Percentiles rank a stretch among this genome's conserved stretches.
These are phyloP conservation scores for Malus domestica DNA, from an alignment of 306 rosid species.

Conservation along the genomic window ASM211411v1 NC_041803.1:8295501-8296000, in stretches of 20 bases:
- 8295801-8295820: neutral
- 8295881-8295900: too few relatives aligned
- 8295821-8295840: too few relatives aligned
- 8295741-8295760: neutral
- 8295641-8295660: neutral
- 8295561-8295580: too few relatives aligned
- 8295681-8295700: neutral
- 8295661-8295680: neutral
- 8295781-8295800: neutral
- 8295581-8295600: neutral
- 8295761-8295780: neutral
- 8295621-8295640: too few relatives aligned
- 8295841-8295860: too few relatives aligned
- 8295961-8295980: neutral
- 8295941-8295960: neutral
- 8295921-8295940: neutral
- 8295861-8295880: too few relatives aligned
- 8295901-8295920: neutral
- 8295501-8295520: neutral
- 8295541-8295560: neutral
- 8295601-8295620: too few relatives aligned
- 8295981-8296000: neutral
- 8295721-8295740: constrained; percentile 7
- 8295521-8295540: neutral
- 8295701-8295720: neutral